phyloP scores from a whole-genome alignment of 2,329 filamentous ascomycete genomes.

The Falciphora oryzae region DNA sequence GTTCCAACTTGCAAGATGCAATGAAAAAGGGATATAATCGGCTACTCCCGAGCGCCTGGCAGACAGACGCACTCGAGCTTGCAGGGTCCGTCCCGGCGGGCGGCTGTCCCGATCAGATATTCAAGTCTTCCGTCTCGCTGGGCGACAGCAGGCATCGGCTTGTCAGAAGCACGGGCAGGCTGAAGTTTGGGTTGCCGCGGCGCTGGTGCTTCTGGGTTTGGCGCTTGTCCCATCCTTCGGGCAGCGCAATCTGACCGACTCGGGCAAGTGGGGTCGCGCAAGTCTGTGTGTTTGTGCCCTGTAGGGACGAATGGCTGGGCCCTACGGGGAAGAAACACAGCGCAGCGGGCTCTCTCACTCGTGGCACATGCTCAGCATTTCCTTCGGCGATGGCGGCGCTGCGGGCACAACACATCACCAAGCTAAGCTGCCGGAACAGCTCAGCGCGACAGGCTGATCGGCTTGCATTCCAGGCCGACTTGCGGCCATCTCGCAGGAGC shows the following conservation, averaged over 20 bases:
- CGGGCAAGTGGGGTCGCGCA: background rate
- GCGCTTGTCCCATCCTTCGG: too few species aligned
- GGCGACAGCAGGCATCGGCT: background rate
- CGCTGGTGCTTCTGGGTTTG: background rate
- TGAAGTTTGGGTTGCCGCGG: background rate
- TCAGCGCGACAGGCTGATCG: background rate
- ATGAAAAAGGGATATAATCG: background rate
- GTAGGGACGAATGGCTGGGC: too few species aligned
- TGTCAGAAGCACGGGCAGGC: background rate
- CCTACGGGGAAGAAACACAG: too few species aligned
- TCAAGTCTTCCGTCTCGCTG: background rate
- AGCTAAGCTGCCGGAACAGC: too few species aligned
- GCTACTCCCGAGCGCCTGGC: background rate
- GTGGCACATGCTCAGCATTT: too few species aligned
- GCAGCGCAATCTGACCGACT: background rate
- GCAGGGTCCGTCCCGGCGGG: background rate
- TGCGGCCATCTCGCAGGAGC: background rate
- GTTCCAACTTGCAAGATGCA: too few species aligned
- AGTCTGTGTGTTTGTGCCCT: background rate
- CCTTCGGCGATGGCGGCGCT: too few species aligned
- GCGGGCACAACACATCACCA: too few species aligned
- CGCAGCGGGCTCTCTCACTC: too few species aligned
- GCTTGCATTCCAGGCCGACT: too few species aligned
- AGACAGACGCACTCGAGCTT: background rate
- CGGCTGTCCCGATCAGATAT: background rate